These are phyloP conservation scores for Neofusicoccum kwambonambiense DNA, from an alignment of 2,329 filamentous ascomycete species.

Conservation along the genomic window DNA sequence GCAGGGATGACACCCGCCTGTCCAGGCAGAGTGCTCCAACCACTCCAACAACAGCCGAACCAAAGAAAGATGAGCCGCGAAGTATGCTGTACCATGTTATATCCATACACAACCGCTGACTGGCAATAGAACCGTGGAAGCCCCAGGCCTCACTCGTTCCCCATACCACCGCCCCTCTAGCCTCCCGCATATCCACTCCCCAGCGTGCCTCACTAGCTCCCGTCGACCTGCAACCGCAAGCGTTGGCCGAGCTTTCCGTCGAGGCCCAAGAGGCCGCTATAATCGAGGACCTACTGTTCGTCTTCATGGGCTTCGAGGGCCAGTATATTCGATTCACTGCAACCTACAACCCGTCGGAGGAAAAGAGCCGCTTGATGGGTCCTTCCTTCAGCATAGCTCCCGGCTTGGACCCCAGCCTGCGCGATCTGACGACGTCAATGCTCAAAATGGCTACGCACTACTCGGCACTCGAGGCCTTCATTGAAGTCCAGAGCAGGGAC, in stretches of 20 bases:
- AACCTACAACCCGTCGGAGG: conserved; percentile 76
- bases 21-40: neutral
- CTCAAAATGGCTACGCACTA: conserved; percentile 94
- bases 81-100: neutral
- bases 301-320: conserved; percentile 98
- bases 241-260: conserved; percentile 69
- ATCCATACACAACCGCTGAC: neutral
- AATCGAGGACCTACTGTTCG: conserved; percentile 86
- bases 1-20: conserved; percentile 25
- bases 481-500: conserved; percentile 89
- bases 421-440: conserved; percentile 85
- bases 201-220: conserved; percentile 67
- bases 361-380: conserved; percentile 82
- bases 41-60: conserved; percentile 1
- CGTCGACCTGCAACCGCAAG: conserved; percentile 62
- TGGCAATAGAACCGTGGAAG: conserved; percentile 60
- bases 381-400: conserved; percentile 76
- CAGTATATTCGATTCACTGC: conserved; percentile 89
- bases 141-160: conserved; percentile 75
- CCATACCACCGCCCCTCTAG: conserved; percentile 69
- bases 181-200: conserved; percentile 63
- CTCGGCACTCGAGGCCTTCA: conserved; percentile 83
- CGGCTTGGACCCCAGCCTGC: conserved; percentile 85
- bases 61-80: conserved; percentile 15
- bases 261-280: conserved; percentile 84